phyloP scores from a whole-genome alignment of 257 asterid genomes.

The Rubia yunnanensis region DNA sequence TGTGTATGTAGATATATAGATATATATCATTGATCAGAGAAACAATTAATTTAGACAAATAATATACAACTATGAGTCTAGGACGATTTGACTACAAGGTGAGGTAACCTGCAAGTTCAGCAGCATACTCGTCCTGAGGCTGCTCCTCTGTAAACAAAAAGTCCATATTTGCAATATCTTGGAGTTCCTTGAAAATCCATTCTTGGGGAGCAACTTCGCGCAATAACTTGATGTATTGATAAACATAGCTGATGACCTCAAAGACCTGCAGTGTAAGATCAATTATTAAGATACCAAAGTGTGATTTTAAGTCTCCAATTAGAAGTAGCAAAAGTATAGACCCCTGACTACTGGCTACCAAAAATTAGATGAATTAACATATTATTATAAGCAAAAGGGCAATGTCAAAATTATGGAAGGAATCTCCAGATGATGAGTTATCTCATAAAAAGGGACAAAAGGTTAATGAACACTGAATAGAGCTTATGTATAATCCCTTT shows the following conservation, averaged over 20 bases:
- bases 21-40: not conserved
- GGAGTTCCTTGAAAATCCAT: slow-evolving; percentile 96
- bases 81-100: not conserved
- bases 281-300: slow-evolving; percentile 4
- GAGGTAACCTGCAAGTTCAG: slow-evolving; percentile 73
- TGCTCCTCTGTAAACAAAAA: slow-evolving; percentile 93
- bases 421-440: not conserved
- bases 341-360: not conserved
- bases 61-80: not conserved
- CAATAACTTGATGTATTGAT: slow-evolving; percentile 87
- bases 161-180: slow-evolving; percentile 81
- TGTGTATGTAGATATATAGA: not conserved
- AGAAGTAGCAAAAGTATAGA: not conserved
- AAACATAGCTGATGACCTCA: slow-evolving; percentile 69
- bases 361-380: not conserved
- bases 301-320: no score
- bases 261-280: slow-evolving; percentile 46
- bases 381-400: not conserved
- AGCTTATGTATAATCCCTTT: not conserved
- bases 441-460: not conserved
- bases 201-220: slow-evolving; percentile 71
- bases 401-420: not conserved
- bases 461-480: no score
- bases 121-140: slow-evolving; percentile 97
- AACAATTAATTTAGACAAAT: not conserved